phyloP scores from a whole-genome alignment of 306 rosid species.

The Rosa persica region DNA sequence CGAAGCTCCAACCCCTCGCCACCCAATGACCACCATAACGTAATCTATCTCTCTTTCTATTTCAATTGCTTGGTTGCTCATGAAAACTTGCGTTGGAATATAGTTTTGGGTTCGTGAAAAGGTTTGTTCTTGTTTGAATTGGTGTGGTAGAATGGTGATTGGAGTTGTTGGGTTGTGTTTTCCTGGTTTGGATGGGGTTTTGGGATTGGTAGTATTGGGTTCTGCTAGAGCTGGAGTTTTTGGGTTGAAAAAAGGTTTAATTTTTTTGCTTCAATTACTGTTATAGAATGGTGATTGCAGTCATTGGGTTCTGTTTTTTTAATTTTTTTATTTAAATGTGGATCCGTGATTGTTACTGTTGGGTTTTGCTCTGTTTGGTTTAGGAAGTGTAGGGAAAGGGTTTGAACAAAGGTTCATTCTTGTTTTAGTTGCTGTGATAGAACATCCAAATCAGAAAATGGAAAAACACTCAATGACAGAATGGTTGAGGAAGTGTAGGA shows the following conservation, averaged over 20 bases:
- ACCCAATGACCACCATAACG: slow-evolving; percentile 42
- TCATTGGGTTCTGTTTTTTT: neutral
- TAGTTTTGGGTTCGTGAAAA: neutral
- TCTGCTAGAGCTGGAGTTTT: neutral
- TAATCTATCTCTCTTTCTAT: slow-evolving; percentile 15
- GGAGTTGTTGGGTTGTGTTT: neutral
- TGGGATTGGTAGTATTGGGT: neutral
- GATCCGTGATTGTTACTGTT: neutral
- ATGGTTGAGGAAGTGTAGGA: neutral
- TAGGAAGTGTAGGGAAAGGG: neutral
- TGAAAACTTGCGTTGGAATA: neutral
- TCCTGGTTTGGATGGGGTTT: neutral
- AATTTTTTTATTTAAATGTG: neutral
- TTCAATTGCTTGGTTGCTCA: neutral
- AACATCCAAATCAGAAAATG: too few species aligned
- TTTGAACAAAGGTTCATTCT: neutral
- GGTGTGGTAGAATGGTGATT: neutral
- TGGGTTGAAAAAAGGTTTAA: neutral
- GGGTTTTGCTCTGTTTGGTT: neutral
- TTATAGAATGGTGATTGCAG: neutral
- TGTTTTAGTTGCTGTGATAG: neutral
- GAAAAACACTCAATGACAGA: too few species aligned
- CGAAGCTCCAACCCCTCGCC: slow-evolving; percentile 55
- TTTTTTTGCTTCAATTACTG: neutral
- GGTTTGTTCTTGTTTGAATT: neutral